Evolutionary conservation across 1,284 basidiomycete genomes (phyloP).

Genomic region (Schizophyllum amplum): DNA sequence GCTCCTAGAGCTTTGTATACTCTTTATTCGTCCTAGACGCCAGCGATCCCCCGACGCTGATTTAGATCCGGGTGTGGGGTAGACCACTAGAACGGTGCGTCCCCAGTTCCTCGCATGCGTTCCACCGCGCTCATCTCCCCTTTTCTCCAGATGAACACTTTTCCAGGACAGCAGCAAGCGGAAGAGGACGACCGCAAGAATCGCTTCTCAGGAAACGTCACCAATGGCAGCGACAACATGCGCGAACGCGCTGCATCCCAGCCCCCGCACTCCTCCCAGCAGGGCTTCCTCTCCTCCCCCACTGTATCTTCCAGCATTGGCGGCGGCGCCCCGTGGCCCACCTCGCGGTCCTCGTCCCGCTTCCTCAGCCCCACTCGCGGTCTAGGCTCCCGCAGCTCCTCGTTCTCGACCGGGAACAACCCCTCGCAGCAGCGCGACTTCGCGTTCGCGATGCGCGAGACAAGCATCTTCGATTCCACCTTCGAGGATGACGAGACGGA

Average conservation of each 20-base stretch:
- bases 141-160: slow-evolving; percentile 13
- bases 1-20: not conserved
- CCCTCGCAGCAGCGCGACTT: not conserved
- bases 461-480: slow-evolving; percentile 43
- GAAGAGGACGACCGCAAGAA: slow-evolving; percentile 35
- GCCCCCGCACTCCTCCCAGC: slow-evolving; percentile 46
- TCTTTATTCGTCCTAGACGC: too few species aligned
- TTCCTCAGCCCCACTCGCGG: slow-evolving; percentile 28
- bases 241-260: slow-evolving; percentile 61
- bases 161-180: slow-evolving; percentile 24
- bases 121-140: not conserved
- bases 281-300: slow-evolving; percentile 42
- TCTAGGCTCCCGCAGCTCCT: slow-evolving; percentile 22
- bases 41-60: not conserved
- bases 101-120: not conserved
- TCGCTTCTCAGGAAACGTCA: slow-evolving; percentile 31
- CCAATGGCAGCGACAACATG: slow-evolving; percentile 28
- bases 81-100: not conserved
- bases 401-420: slow-evolving; percentile 7
- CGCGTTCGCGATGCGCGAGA: slow-evolving; percentile 3
- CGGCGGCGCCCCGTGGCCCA: slow-evolving; percentile 31
- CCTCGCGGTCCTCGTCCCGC: not conserved
- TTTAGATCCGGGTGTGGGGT: not conserved
- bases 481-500: slow-evolving; percentile 70
- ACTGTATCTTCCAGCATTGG: slow-evolving; percentile 40